Percentiles rank a stretch among this genome's conserved stretches.
Conservation (phyloP, 768 basidiomycete species). For the Inosperma sp. region DNA sequence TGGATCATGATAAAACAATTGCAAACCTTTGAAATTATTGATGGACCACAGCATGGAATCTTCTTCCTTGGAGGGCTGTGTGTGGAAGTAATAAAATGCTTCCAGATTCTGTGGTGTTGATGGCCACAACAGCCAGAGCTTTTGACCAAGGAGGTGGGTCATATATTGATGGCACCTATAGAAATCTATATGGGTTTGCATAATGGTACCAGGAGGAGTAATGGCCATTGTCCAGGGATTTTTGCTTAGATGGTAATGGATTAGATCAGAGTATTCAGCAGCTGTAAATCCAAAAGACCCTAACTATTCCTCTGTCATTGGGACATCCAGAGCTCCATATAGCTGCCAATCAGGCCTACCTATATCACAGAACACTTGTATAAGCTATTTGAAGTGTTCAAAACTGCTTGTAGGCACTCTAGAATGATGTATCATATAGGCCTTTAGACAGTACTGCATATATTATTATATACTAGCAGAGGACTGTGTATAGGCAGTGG, state of each 20-base stretch:
- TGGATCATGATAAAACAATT: neutral
- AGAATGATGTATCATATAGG: no score
- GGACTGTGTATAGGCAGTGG: no score
- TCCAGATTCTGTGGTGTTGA: neutral
- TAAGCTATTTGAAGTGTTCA: no score
- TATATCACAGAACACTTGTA: neutral
- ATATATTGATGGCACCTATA: neutral
- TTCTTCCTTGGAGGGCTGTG: neutral
- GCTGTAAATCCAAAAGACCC: neutral
- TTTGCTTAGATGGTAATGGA: neutral
- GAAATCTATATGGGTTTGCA: neutral
- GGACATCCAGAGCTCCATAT: neutral
- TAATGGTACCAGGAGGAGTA: neutral
- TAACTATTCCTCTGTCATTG: neutral
- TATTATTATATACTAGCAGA: no score
- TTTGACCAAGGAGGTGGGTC: neutral
- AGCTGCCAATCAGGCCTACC: neutral
- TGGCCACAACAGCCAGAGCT: slow-evolving; percentile 4
- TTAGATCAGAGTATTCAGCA: neutral
- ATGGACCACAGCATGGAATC: neutral
- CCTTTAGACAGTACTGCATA: no score
- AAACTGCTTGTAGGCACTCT: no score
- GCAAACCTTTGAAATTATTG: neutral
- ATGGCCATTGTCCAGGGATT: neutral
- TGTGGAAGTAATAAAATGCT: neutral